Evolutionary conservation across 2,329 filamentous ascomycete species (phyloP), one percentile per base, ranked within the genome.

Genomic region (Remersonia thermophila): DNA sequence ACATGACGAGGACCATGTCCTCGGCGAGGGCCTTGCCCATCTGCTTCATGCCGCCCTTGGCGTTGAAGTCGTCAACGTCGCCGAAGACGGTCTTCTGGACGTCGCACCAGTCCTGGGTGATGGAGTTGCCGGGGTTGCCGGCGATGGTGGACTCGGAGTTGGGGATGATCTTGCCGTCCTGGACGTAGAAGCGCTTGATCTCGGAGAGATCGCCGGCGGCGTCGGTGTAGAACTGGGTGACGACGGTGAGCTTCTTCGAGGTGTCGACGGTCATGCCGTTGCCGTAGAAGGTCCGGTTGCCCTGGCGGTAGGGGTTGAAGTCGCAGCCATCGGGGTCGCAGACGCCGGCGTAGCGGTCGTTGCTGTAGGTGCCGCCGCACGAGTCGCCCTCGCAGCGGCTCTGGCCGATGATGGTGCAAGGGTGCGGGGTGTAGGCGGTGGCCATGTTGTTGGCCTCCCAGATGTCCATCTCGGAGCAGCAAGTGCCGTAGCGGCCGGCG

Each of bases 291-390:
- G 58, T 60, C 41, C 61, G 62, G 58, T 75, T 67, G 43, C 77
- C 78, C 64, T 73, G 65, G 53, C 77, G 76, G 69, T 71, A 82
- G 27, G 67, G 54, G 67, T 80, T 80, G 67, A 77, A 80, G 55
- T 80, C 77, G 50, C 78, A 82, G 28, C 77, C 77, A 50, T 80
- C 75, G 43, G 74, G 72, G 54, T 82, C 78, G 55, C 78, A 82
- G 39, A 69, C 58, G 36, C 77, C 76, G 17, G 51, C 60, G 52
- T 80, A 80, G 43, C 77, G 73, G 47, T 66, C 57, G 33, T 47
- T 36, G 35, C 58, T 61, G 50, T 68, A 71, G 26, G 67, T 65
- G 39, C 67, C 73, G 40, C 72, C 72, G 47, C 71, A 76, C 5
- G 40, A 40, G 42, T 69, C 56, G 14, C 63, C 62, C 0, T 53